Percentiles rank a stretch among this genome's conserved stretches.
Conservation (phyloP, 2,329 filamentous ascomycete genomes). For the Phyllosticta citriasiana region DNA sequence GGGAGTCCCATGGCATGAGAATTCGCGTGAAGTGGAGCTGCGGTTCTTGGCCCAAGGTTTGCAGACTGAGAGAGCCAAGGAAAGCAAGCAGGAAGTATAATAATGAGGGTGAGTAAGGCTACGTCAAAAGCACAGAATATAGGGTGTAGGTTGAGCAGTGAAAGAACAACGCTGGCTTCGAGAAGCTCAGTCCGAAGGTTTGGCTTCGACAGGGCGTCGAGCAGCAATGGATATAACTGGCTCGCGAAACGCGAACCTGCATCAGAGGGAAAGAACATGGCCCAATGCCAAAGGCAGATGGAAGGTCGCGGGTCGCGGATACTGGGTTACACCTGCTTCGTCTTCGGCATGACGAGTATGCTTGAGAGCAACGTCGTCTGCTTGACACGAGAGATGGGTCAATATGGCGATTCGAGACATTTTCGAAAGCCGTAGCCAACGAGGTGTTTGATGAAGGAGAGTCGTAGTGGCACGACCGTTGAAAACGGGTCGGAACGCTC, state of each 20-base stretch:
- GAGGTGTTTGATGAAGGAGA: neutral
- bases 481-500: neutral
- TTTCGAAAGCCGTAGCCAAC: neutral
- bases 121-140: neutral
- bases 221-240: neutral
- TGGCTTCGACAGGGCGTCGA: neutral
- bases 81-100: neutral
- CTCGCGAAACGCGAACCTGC: neutral
- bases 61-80: neutral
- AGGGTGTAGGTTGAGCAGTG: neutral
- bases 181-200: neutral
- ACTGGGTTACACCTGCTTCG: neutral
- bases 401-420: neutral
- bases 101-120: neutral
- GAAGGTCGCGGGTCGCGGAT: neutral
- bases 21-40: neutral
- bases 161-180: neutral
- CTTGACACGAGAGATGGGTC: neutral
- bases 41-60: neutral
- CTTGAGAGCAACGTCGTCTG: neutral
- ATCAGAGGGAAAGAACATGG: neutral
- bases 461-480: neutral
- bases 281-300: neutral
- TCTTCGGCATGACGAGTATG: neutral
- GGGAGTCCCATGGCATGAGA: neutral